A percentile compares a stretch with the other conserved stretches of the same genome.
Evolutionary conservation across 352 stramenopile species (phyloP).

Genomic region (Phytophthora tubulina): DNA sequence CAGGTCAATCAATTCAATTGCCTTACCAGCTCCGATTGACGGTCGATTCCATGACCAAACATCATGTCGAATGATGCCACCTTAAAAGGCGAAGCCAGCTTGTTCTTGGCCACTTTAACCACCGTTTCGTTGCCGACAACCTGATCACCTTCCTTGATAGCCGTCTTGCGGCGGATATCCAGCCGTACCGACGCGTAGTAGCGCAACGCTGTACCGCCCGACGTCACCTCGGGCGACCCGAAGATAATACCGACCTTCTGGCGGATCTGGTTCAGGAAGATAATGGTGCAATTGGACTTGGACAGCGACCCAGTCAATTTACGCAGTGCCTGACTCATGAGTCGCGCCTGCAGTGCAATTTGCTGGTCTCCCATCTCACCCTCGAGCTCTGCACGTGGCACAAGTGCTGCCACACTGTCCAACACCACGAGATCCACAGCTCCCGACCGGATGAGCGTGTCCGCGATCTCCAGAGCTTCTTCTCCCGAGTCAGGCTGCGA

Average conservation of each 20-base stretch:
- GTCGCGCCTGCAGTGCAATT: conserved; percentile 96
- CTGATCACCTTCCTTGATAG: conserved; percentile 91
- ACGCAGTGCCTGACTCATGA: conserved; percentile 98
- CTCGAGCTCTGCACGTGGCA: conserved; percentile 96
- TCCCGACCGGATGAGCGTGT: conserved; percentile 96
- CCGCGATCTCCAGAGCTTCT: conserved; percentile 98
- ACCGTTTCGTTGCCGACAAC: conserved; percentile 97
- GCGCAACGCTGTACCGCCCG: conserved; percentile 86
- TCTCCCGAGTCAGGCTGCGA: conserved; percentile 98
- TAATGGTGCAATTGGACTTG: conserved; percentile 96
- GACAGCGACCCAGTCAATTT: conserved; percentile 97
- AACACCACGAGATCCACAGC: conserved; percentile 98
- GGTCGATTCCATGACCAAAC: conserved; percentile 97
- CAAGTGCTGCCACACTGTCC: conserved; percentile 97
- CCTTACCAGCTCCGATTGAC: conserved; percentile 78
- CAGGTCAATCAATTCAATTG: not conserved
- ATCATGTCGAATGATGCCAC: conserved; percentile 97
- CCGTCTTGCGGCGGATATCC: conserved; percentile 95
- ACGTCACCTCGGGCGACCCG: conserved; percentile 97
- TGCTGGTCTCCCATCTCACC: conserved; percentile 96
- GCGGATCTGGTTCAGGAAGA: conserved; percentile 99
- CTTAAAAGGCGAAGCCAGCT: conserved; percentile 97
- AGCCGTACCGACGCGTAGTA: conserved; percentile 94
- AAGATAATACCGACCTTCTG: conserved; percentile 98
- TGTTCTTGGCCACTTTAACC: conserved; percentile 99